Base-by-base conservation (phyloP, 805 yeast genomes). In the Wickerhamiella azymoides region DNA sequence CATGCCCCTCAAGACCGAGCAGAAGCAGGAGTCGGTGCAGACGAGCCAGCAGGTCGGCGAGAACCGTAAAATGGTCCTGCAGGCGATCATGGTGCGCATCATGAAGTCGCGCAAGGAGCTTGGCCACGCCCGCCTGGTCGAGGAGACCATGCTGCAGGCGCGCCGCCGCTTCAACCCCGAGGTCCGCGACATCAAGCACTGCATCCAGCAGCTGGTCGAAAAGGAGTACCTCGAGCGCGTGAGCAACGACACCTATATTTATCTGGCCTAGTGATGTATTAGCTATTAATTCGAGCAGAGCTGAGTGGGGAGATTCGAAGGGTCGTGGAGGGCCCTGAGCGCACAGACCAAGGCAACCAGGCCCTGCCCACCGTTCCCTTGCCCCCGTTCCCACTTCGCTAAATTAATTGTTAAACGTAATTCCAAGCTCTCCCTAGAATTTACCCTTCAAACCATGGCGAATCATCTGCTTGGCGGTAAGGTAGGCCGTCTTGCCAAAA, bases 81-180 rank as follows among this genome's bases (percentile, higher is more conserved):
- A 85, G 58, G 96, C 97, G 2, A 84, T 94, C 57, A 85, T 92
- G 64, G 97, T 89, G 35, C 74, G 98, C 57, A 84, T 89, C 58
- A 92, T 89, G 97, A 89, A 89, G 67, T 88, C 96, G 1, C 74
- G 96, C 58, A 83, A 86, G 62, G 71, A 70, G 38, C 68, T 84
- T 55, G 76, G 76, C 52, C 96, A 88, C 60, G 81, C 79, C 41
- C 79, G 78, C 46, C 71, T 89, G 56, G 79, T 86, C 36, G 84
- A 81, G 55, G 97, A 89, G 62, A 89, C 88, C 36, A 79, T 84
- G 55, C 81, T 84, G 49, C 94, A 85, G 60, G 77, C 94, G 3
- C 79, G 78, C 52, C 69, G 76, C 41, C 72, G 97, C 54, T 89
- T 92, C 69, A 76, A 73, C 54, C 96, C 97, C 5, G 78, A 79